A percentile compares a stretch with the other conserved stretches of the same genome.
Conservation (phyloP, 2,329 filamentous ascomycete species). For the Fusarium sp. region DNA sequence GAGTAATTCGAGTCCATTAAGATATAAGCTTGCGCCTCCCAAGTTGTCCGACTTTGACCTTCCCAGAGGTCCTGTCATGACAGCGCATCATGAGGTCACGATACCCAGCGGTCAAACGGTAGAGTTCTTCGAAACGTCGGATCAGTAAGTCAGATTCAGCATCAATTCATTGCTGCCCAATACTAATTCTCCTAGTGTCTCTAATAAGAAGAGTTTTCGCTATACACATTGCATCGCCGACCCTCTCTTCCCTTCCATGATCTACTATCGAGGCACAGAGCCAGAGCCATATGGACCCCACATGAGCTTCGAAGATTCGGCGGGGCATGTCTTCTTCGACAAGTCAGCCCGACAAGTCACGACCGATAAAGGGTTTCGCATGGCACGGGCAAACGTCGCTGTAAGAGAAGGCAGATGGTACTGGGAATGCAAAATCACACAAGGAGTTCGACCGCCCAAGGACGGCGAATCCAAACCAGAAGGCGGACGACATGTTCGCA, state of each 20-base stretch:
- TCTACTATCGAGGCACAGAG: slow-evolving; percentile 93
- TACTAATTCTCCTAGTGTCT: slow-evolving; percentile 60
- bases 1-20: slow-evolving; percentile 66
- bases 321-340: slow-evolving; percentile 87
- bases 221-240: slow-evolving; percentile 95
- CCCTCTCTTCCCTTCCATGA: slow-evolving; percentile 85
- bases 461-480: slow-evolving; percentile 61
- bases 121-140: slow-evolving; percentile 74
- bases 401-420: slow-evolving; percentile 92
- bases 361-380: slow-evolving; percentile 93
- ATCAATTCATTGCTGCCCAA: not conserved
- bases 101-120: slow-evolving; percentile 65
- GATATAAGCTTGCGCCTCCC: slow-evolving; percentile 76
- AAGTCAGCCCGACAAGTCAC: slow-evolving; percentile 82
- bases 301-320: slow-evolving; percentile 93
- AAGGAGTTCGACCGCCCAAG: slow-evolving; percentile 71
- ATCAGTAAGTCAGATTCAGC: slow-evolving; percentile 67
- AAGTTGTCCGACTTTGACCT: slow-evolving; percentile 74
- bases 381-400: slow-evolving; percentile 90
- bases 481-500: slow-evolving; percentile 77
- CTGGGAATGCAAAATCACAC: slow-evolving; percentile 92
- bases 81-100: slow-evolving; percentile 67
- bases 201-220: slow-evolving; percentile 81
- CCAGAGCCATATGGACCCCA: slow-evolving; percentile 85
- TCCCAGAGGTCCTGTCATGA: slow-evolving; percentile 70